Evolutionary conservation across 1,284 basidiomycete species (phyloP).

Genomic region (Vanrija sp.): DNA sequence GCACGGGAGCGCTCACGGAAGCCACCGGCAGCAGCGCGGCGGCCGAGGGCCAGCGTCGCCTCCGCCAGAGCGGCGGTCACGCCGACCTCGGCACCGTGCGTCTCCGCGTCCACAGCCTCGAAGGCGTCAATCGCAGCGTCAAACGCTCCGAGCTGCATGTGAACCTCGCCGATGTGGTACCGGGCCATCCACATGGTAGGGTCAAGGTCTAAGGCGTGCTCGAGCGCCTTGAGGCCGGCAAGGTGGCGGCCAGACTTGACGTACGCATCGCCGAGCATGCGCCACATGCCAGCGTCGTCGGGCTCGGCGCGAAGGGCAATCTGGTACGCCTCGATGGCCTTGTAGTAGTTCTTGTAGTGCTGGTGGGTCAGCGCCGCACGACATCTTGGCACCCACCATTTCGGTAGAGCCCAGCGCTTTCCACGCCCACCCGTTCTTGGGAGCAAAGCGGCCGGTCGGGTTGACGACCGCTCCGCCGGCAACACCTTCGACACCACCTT

Average conservation of each 20-base stretch:
- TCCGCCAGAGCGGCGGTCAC: constrained; percentile 71
- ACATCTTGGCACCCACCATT: constrained; percentile 57
- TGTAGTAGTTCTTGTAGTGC: constrained; percentile 68
- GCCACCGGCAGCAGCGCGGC: constrained; percentile 61
- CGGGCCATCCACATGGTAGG: constrained; percentile 76
- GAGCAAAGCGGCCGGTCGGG: constrained; percentile 55
- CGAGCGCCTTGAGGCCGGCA: constrained; percentile 84
- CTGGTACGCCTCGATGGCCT: constrained; percentile 83
- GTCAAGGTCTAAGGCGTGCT: constrained; percentile 64
- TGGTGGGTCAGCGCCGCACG: constrained; percentile 35
- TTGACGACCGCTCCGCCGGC: constrained; percentile 53
- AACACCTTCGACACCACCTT: constrained; percentile 70
- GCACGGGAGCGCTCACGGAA: constrained; percentile 70
- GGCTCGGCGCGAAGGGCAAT: constrained; percentile 76
- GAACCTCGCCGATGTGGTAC: constrained; percentile 82
- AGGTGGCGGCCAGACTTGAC: constrained; percentile 78
- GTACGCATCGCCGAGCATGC: constrained; percentile 89
- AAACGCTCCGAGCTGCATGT: constrained; percentile 72
- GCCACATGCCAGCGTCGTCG: constrained; percentile 76
- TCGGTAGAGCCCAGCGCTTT: constrained; percentile 93
- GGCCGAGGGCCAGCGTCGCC: constrained; percentile 68
- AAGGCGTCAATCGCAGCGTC: constrained; percentile 70
- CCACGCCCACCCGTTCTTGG: constrained; percentile 95
- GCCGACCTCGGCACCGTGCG: constrained; percentile 57
- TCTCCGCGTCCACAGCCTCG: constrained; percentile 56